Evolutionary conservation across 2,329 filamentous ascomycete species (phyloP), one percentile per base, ranked within the genome.

Genomic region (Moelleriella libera): DNA sequence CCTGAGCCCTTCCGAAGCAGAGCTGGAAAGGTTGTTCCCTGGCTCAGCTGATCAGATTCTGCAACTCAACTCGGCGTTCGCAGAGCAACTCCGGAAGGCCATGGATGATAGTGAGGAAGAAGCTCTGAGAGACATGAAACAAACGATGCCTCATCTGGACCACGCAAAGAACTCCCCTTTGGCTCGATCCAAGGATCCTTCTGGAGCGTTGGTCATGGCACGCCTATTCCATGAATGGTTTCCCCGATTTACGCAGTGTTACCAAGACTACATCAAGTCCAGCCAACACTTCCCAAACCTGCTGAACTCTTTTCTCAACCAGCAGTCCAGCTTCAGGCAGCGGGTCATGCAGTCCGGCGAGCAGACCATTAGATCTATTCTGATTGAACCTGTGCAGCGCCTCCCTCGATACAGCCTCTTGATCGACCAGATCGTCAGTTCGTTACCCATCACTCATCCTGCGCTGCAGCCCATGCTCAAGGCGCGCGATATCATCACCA

Each of bases 371-470:
- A 88, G 87, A 45, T 97, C 92, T 4, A 77, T 92, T 52, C 75
- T 98, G 47, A 98, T 98, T 61, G 92, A 98, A 64, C 92, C 92
- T 2, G 89, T 98, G 0, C 92, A 98, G 63, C 78, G 92, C 46
- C 74, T 98, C 46, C 92, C 92, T 30, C 83, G 92, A 30, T 98
- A 98, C 67, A 96, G 88, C 58, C 72, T 98, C 37, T 83, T 97
- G 59, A 97, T 98, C 56, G 92, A 98, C 67, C 89, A 94, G 58
- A 96, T 98, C 59, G 78, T 92, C 44, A 81, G 83, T 54, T 88
- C 85, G 51, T 75, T 97, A 14, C 89, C 90, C 5, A 78, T 89
- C 45, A 81, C 85, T 7, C 89, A 97, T 60, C 86, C 88, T 3
- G 89, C 89, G 0, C 73, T 95, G 47, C 83, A 85, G 54, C 74